phyloP scores from a whole-genome alignment of 148 eudicot species.

The Dianthus caryophyllus region DNA sequence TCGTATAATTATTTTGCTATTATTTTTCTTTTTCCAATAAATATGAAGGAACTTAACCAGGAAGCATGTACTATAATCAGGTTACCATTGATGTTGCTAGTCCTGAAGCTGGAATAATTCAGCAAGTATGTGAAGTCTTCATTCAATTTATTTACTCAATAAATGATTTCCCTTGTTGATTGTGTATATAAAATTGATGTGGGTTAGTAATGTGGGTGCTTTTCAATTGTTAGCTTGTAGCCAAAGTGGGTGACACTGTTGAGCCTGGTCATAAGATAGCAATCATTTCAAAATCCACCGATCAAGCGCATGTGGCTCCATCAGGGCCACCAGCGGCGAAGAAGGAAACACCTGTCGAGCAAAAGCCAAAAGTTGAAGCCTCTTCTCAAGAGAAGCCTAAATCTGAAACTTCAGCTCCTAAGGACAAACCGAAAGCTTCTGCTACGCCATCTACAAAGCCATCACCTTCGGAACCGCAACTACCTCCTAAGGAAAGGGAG shows the following conservation, averaged over 20 bases:
- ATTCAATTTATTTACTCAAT: not conserved
- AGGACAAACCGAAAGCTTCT: conserved; percentile 47
- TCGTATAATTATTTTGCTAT: not conserved
- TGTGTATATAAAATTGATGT: not conserved
- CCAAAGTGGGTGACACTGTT: conserved; percentile 94
- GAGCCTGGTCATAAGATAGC: conserved; percentile 89
- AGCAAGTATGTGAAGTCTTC: conserved; percentile 40
- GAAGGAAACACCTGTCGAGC: conserved; percentile 36
- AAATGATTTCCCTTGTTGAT: conserved; percentile 1
- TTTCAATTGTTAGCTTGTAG: conserved; percentile 43
- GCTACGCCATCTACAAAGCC: conserved; percentile 49
- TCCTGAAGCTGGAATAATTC: conserved; percentile 85
- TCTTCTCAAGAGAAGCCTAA: conserved; percentile 43
- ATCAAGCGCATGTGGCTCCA: conserved; percentile 74
- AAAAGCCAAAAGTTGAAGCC: conserved; percentile 46
- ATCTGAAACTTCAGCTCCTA: conserved; percentile 39
- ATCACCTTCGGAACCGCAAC: conserved; percentile 77
- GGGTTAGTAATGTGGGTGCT: conserved; percentile 8
- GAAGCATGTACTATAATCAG: conserved; percentile 22
- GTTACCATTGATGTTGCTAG: conserved; percentile 93
- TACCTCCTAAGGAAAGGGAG: conserved; percentile 97
- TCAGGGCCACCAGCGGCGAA: conserved; percentile 50
- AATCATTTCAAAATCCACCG: conserved; percentile 61
- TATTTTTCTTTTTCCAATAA: not conserved
- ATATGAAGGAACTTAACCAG: not conserved